Evolutionary conservation across 306 rosid species (phyloP), one percentile per base, ranked within the genome.

Genomic region (Citrullus amarus): DNA sequence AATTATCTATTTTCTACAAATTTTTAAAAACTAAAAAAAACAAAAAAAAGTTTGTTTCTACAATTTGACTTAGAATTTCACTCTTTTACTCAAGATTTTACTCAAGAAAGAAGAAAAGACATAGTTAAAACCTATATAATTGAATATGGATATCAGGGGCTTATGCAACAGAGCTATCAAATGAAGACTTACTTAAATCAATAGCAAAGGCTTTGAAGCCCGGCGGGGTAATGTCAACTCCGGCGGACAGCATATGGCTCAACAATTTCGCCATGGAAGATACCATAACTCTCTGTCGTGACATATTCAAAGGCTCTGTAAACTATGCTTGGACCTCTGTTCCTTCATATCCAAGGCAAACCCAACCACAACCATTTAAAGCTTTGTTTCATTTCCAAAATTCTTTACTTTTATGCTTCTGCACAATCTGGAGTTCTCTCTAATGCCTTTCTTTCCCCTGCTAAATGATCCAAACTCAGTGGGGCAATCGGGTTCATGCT

Each of bases 401-500:
- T 79, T 17, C 38, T 54, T 34, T 4, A 22, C 11, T 36, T 79
- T 59, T 81, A 53, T 53, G 44, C 12, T 63, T 36, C 32, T 32
- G 38, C 70, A 50, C 30, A 56, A 58, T 9, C 68, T 58, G n/a
- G 9, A 22, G 9, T 41, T 41, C 41, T 41, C 41, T 77, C 71
- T 77, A 9, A 60, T 58, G 3, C 4, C 4, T 57, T 38, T 2
- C 6, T 53, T 75, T 28, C 9, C 20, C 59, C n/a, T 51, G 34
- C 9, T 53, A 2, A 50, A 9, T 59, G 16, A 28, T 22, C 20
- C 16, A 15, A 56, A 15, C 79, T 72, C 73, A 91, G 91, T 81
- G 97, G 92, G 68, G 87, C 81, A 54, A 91, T 91, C 8, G 94
- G 97, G 18, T 91, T 91, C 89, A 44, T 91, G 88, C 93, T 90